Conservation (phyloP, 441 rosid species). For the Populus hybrid region DNA sequence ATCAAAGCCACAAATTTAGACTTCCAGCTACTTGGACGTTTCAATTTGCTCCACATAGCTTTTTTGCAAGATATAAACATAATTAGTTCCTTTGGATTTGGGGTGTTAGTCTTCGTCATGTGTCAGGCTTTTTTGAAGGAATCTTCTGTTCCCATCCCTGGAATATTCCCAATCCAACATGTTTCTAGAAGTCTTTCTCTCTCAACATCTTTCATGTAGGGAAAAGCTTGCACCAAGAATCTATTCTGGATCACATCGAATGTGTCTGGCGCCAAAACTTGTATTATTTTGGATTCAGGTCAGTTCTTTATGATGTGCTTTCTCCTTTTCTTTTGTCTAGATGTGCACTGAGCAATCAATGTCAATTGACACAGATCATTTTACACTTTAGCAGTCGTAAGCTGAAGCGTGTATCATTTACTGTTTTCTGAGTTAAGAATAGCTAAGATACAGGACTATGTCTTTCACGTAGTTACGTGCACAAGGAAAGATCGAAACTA, state of each 20-base stretch:
- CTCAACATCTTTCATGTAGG: conserved; percentile 8
- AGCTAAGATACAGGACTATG: conserved; percentile 10
- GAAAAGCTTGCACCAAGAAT: conserved; percentile 7
- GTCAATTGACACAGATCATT: neutral
- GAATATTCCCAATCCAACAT: conserved; percentile 6
- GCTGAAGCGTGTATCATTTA: neutral
- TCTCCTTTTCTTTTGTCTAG: conserved; percentile 1
- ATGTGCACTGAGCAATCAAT: neutral
- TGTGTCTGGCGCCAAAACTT: conserved; percentile 3
- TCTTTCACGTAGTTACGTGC: conserved; percentile 4
- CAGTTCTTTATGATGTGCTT: conserved; percentile 2
- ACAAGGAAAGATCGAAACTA: conserved; percentile 1
- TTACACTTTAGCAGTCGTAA: neutral
- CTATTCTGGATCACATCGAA: neutral
- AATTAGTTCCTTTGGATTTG: conserved; percentile 1
- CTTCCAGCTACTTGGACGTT: neutral
- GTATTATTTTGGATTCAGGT: neutral
- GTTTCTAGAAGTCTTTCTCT: conserved; percentile 2
- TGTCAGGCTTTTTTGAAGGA: conserved; percentile 1
- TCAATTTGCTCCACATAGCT: neutral
- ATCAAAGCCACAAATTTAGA: neutral
- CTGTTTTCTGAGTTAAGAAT: neutral
- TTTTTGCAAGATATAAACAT: neutral
- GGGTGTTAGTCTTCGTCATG: conserved; percentile 1
- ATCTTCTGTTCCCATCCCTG: neutral